Conservation (phyloP, 2,329 filamentous ascomycete species). For the Dactylellina sp. region DNA sequence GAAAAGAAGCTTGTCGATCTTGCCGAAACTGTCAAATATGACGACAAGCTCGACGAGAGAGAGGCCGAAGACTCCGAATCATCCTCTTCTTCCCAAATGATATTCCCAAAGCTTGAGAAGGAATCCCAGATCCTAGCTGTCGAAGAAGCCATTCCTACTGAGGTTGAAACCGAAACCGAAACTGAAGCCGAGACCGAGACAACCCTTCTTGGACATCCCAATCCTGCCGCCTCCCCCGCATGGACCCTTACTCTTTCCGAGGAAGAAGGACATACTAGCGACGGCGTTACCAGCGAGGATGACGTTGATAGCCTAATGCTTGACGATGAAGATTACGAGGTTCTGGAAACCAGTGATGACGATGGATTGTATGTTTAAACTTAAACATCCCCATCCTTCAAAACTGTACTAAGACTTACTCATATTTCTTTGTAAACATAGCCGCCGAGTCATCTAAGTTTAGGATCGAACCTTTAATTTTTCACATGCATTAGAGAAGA, state of each 20-base stretch:
- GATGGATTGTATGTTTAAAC: constrained; percentile 67
- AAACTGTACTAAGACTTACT: constrained; percentile 50
- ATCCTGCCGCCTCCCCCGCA: constrained; percentile 61
- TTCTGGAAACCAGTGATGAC: constrained; percentile 93
- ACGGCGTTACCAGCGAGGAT: constrained; percentile 67
- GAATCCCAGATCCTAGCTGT: constrained; percentile 86
- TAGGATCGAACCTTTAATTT: background rate
- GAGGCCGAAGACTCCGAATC: constrained; percentile 60
- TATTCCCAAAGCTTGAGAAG: constrained; percentile 96
- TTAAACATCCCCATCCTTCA: constrained; percentile 39
- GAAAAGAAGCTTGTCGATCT: constrained; percentile 55
- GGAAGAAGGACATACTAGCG: constrained; percentile 55
- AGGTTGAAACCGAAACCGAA: constrained; percentile 64
- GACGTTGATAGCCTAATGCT: constrained; percentile 81
- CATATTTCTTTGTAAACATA: constrained; percentile 16
- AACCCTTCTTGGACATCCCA: constrained; percentile 72
- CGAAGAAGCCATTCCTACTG: constrained; percentile 70
- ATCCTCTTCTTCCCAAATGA: constrained; percentile 76
- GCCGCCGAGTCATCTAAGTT: constrained; percentile 51
- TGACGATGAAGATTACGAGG: constrained; percentile 92
- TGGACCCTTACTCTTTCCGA: constrained; percentile 56
- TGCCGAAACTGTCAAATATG: constrained; percentile 54
- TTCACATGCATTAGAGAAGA: background rate
- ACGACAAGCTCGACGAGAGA: constrained; percentile 60
- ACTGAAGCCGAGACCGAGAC: constrained; percentile 69